Percentiles rank a stretch among this genome's conserved stretches.
Conservation (phyloP, 352 stramenopile genomes). For the Phytophthora melonis region DNA sequence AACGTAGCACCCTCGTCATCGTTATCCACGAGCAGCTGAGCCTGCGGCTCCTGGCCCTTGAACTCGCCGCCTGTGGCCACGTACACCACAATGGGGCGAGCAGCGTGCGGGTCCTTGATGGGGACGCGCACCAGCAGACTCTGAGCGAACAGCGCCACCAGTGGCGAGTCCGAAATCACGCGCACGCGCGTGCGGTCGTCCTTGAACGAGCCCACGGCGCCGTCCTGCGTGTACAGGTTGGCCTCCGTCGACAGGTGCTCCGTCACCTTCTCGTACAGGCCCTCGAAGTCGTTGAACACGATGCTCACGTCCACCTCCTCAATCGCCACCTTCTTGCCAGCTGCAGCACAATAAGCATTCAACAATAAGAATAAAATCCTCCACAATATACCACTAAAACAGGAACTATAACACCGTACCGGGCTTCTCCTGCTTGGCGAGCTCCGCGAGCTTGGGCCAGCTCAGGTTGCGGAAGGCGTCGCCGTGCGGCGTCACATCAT, state of each 20-base stretch:
- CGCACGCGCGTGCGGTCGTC: constrained; percentile 79
- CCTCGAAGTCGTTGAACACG: constrained; percentile 74
- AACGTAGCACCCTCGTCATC: constrained; percentile 69
- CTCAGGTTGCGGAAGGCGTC: constrained; percentile 83
- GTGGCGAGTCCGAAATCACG: constrained; percentile 82
- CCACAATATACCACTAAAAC: neutral
- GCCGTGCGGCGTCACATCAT: constrained; percentile 83
- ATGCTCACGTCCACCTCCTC: constrained; percentile 77
- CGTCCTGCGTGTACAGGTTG: constrained; percentile 78
- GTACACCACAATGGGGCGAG: constrained; percentile 82
- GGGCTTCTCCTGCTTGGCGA: constrained; percentile 73
- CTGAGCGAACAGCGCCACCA: constrained; percentile 75
- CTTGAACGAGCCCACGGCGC: constrained; percentile 81
- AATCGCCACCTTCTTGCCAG: constrained; percentile 62
- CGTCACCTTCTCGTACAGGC: constrained; percentile 75
- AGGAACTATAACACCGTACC: constrained; percentile 30
- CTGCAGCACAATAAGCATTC: constrained; percentile 23
- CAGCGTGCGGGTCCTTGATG: constrained; percentile 69
- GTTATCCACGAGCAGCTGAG: constrained; percentile 73
- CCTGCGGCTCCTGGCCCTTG: constrained; percentile 61
- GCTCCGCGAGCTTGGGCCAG: constrained; percentile 68
- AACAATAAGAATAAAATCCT: neutral
- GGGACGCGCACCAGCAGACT: constrained; percentile 78
- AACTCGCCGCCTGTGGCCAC: constrained; percentile 73
- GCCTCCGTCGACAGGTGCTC: constrained; percentile 69